Evolutionary conservation across 257 asterid species (phyloP), one percentile per base, ranked within the genome.

Genomic region (Solanum stenotomum): DNA sequence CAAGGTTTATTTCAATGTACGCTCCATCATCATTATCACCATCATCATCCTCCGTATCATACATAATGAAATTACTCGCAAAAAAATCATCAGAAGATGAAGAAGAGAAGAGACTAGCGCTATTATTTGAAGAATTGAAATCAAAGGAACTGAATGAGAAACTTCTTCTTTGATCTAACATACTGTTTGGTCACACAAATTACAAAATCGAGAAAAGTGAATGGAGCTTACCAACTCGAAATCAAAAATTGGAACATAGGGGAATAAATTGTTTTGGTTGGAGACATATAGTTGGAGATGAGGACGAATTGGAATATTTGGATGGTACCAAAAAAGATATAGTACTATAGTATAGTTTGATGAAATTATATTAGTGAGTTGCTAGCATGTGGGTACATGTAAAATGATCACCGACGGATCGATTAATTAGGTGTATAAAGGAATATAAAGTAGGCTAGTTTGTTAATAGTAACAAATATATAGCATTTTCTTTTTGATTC

Each of bases 1-100:
- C 46, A 49, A 86, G 85, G 16, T 86, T 86, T 74, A 86, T 86
- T 63, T 86, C 88, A 3, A 86, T 86, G 13, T 86, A 86, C 0
- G 85, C 88, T 3, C 65, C 74, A 3, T 86, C 84, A 7, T 86
- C 84, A 7, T 65, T 65, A 1, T 68, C 82, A 2, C 20, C 9
- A 49, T 86, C 83, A 7, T 65, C 83, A 1, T 68, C 88, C 23
- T 38, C 85, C 40, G 38, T 79, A 27, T 79, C 85, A 27, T 44
- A 44, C 85, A 9, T 8, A 25, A 81, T 9, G 35, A 44, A 81
- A 81, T 40, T 13, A 78, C 27, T 16, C 33, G 35, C 37, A 0
- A 13, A 31, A 38, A 37, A 34, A 4, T 85, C 87, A 67, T 85
- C 87, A 65, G 44, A 61, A 85, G 31, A 37, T 10, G 77, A 59